A percentile compares a stretch with the other conserved stretches of the same genome.
phyloP scores from a whole-genome alignment of 768 basidiomycete genomes.

The Lentinula aciculospora region DNA sequence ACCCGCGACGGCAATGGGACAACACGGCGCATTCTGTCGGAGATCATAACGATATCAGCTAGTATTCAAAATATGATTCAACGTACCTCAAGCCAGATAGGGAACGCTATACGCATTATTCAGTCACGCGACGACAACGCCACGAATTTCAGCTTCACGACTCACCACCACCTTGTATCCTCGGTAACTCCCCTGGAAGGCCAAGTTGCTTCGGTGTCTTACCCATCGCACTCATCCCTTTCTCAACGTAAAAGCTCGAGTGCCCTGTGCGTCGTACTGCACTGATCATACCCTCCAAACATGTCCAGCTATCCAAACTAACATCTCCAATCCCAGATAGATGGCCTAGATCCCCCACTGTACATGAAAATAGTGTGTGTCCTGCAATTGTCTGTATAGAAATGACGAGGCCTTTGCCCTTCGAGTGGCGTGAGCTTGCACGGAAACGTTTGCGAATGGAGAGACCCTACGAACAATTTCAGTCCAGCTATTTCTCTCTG shows the following conservation, averaged over 20 bases:
- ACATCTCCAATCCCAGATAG: constrained; percentile 65
- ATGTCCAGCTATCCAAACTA: constrained; percentile 75
- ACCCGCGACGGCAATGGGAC: constrained; percentile 73
- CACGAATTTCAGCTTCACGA: constrained; percentile 8
- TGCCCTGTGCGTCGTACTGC: constrained; percentile 79
- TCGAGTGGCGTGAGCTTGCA: constrained; percentile 59
- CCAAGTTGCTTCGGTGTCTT: constrained; percentile 72
- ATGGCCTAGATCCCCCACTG: constrained; percentile 75
- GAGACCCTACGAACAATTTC: constrained; percentile 37
- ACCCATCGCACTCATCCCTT: constrained; percentile 80
- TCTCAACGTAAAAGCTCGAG: constrained; percentile 82
- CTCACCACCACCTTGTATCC: constrained; percentile 75
- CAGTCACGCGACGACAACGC: background rate
- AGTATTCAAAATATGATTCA: constrained; percentile 1
- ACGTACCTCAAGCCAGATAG: constrained; percentile 75
- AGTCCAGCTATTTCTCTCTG: background rate
- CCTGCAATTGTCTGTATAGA: constrained; percentile 77
- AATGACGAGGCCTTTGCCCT: constrained; percentile 78
- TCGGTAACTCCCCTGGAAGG: constrained; percentile 49
- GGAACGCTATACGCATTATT: constrained; percentile 51
- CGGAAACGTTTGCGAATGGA: constrained; percentile 84
- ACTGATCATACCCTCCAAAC: constrained; percentile 73
- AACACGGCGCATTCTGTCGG: constrained; percentile 70
- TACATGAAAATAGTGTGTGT: constrained; percentile 76
- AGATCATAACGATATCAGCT: constrained; percentile 1